Evolutionary conservation across 495 filamentous ascomycete species (phyloP), one percentile per base, ranked within the genome.

Genomic region (Aspergillus cavernicola): DNA sequence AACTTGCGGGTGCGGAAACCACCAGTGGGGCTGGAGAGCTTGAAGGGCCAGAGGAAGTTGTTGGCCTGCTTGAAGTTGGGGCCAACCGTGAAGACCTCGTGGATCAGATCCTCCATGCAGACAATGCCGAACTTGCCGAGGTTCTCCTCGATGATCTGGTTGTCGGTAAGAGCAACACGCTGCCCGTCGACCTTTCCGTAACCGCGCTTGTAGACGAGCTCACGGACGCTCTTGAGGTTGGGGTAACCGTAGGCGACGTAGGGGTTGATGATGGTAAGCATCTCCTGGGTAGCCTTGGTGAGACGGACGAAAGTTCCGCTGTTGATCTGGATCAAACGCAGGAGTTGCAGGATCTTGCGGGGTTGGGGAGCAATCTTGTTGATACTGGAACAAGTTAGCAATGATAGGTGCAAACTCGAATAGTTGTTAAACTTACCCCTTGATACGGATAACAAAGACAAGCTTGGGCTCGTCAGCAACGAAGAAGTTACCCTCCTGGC

Each of bases 1-100:
- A 97, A 97, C 82, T 97, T 98, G 73, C 93, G 82, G 51, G 85
- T 75, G 69, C 87, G 82, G 88, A 98, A 98, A 46, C 95, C 92
- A 68, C 93, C 95, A 58, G 78, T 98, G 65, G 93, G 93, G 81
- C 91, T 95, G 82, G 83, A 89, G 64, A 98, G 85, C 87, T 98
- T 97, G 86, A 98, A 98, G 66, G 93, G 93, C 93, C 93, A 98
- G 43, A 98, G 80, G 84, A 97, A 97, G 87, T 97, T 98, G 83
- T 89, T 87, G 70, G 89, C 90, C 82, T 97, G 91, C 87, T 98
- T 98, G 88, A 98, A 98, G 83, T 96, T 96, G 79, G 92, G 91
- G 66, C 92, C 93, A 58, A 97, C 93, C 54, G 91, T 96, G 81
- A 83, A 90, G 80, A 98, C 96, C 83, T 98, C 93, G 83, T 98